phyloP scores from a whole-genome alignment of 495 filamentous ascomycete species.

The Penicillium crystallinum region DNA sequence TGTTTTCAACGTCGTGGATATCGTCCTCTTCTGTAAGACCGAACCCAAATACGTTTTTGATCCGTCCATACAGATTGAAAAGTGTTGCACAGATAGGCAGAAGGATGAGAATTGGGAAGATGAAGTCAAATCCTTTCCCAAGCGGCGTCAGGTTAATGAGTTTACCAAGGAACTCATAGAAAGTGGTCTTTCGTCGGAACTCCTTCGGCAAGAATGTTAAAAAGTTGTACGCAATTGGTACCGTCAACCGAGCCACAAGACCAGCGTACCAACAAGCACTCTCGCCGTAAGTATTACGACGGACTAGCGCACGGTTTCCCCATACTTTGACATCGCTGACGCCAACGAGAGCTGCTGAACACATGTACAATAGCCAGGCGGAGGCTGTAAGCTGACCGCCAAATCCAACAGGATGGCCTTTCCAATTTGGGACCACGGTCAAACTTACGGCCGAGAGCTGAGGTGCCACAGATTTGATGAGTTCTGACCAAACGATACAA shows the following conservation, averaged over 20 bases:
- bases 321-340: slow-evolving; percentile 89
- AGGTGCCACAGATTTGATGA: slow-evolving; percentile 71
- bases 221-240: slow-evolving; percentile 93
- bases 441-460: slow-evolving; percentile 76
- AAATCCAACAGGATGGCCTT: slow-evolving; percentile 67
- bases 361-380: slow-evolving; percentile 93
- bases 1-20: slow-evolving; percentile 59
- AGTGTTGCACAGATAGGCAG: slow-evolving; percentile 75
- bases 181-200: slow-evolving; percentile 66
- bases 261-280: slow-evolving; percentile 92
- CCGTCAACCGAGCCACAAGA: slow-evolving; percentile 83
- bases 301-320: slow-evolving; percentile 87
- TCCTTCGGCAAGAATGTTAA: slow-evolving; percentile 72
- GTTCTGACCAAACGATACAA: slow-evolving; percentile 86
- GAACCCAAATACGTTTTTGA: slow-evolving; percentile 74
- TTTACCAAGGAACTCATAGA: slow-evolving; percentile 79
- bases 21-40: slow-evolving; percentile 70
- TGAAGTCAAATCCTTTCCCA: slow-evolving; percentile 76
- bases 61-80: slow-evolving; percentile 79
- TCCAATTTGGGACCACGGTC: slow-evolving; percentile 75
- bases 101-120: slow-evolving; percentile 83
- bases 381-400: slow-evolving; percentile 78
- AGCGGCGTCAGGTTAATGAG: slow-evolving; percentile 81
- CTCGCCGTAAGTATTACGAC: slow-evolving; percentile 83
- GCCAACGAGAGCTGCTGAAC: slow-evolving; percentile 72